phyloP scores from a whole-genome alignment of 495 filamentous ascomycete genomes.

The Hypoxylon trugodes region DNA sequence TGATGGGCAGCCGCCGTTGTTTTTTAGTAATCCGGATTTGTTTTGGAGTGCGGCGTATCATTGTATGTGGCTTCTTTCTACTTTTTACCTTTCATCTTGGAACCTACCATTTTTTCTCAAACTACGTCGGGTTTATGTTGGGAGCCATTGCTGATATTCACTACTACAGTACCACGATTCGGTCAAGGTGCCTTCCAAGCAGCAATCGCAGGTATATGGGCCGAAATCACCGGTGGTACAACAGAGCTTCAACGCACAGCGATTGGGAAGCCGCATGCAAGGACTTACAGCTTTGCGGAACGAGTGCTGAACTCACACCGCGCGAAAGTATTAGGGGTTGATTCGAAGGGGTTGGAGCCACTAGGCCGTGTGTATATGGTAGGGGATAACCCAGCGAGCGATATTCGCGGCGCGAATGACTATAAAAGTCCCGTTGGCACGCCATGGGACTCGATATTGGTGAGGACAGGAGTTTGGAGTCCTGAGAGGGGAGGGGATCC shows the following conservation, averaged over 20 bases:
- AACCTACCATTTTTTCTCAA: no score
- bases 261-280: slow-evolving; percentile 83
- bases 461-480: slow-evolving; percentile 83
- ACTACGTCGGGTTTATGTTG: no score
- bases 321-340: slow-evolving; percentile 46
- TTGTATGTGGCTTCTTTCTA: no score
- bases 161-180: slow-evolving; percentile 84
- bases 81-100: no score
- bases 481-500: slow-evolving; percentile 53
- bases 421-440: slow-evolving; percentile 71
- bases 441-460: slow-evolving; percentile 81
- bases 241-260: slow-evolving; percentile 68
- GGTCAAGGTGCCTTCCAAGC: slow-evolving; percentile 93
- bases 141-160: no score
- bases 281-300: slow-evolving; percentile 88
- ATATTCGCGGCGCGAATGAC: slow-evolving; percentile 88
- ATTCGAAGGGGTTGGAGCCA: slow-evolving; percentile 34
- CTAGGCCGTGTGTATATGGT: slow-evolving; percentile 88
- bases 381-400: slow-evolving; percentile 94
- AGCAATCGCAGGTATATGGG: slow-evolving; percentile 81
- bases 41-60: slow-evolving; percentile 85
- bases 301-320: slow-evolving; percentile 70
- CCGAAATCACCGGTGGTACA: slow-evolving; percentile 69
- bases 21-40: slow-evolving; percentile 90
- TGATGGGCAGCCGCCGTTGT: slow-evolving; percentile 81